Evolutionary conservation across 106 monocot species (phyloP).

Genomic region (Gastrodia elata): DNA sequence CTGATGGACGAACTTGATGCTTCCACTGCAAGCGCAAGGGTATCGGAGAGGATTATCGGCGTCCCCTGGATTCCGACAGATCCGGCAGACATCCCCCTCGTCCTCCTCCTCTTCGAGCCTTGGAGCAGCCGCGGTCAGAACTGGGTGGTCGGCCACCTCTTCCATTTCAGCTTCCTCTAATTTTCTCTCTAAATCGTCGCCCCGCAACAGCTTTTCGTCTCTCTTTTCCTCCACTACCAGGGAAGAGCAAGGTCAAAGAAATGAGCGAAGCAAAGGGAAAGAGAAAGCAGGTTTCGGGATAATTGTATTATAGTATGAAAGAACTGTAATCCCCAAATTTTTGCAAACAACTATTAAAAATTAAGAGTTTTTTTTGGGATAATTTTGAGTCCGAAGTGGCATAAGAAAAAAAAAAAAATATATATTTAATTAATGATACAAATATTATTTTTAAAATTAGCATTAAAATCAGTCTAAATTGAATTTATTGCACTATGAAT

Average conservation of each 20-base stretch:
- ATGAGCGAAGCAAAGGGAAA: too few species aligned
- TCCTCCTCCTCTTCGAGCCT: constrained; percentile 82
- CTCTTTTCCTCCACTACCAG: neutral
- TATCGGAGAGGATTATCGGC: constrained; percentile 72
- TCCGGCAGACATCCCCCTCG: constrained; percentile 97
- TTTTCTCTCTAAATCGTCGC: neutral
- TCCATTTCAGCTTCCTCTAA: constrained; percentile 4
- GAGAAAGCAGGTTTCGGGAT: neutral
- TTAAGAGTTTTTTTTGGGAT: too few species aligned
- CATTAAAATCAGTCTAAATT: too few species aligned
- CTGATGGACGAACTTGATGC: constrained; percentile 99
- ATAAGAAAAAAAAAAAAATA: too few species aligned
- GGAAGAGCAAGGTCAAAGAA: neutral
- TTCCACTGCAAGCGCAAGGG: constrained; percentile 99
- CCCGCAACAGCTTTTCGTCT: neutral
- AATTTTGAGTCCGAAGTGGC: too few species aligned
- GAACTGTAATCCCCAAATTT: too few species aligned
- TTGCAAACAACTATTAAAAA: too few species aligned
- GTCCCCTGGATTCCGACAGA: constrained; percentile 92
- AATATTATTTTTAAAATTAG: too few species aligned
- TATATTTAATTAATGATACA: too few species aligned
- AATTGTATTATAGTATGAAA: too few species aligned
- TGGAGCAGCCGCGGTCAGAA: neutral
- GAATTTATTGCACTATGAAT: too few species aligned
- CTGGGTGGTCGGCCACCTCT: constrained; percentile 16